Base-by-base conservation (phyloP, 495 filamentous ascomycete species). In the Podospora comata region DNA sequence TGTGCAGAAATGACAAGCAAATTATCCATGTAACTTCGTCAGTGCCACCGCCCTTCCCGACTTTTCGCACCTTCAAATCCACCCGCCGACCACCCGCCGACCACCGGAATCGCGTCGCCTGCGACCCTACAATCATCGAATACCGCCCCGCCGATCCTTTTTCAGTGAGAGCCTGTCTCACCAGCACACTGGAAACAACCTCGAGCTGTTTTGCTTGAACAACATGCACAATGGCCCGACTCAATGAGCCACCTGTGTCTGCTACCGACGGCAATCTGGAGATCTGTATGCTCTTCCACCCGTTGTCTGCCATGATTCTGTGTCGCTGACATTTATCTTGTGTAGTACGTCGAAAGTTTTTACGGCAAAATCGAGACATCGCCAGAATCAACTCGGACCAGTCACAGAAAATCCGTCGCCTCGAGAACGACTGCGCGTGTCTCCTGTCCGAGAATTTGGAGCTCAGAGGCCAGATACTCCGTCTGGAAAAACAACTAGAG, bases 331-430 rank as follows among this genome's bases (percentile, higher is more conserved):
- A 39, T 13, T 53, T 20, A 1, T 26, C 56, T 3, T 67, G 13
- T 60, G 28, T 69, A 96, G 93, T 97, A 53, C 94, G 92, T 75
- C 83, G 92, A 71, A 87, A 91, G 74, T 96, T 95, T 75, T 81
- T 97, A 60, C 87, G 94, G 55, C 95, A 99, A 76, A 99, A 99
- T 78, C 89, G 93, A 67, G 95, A 97, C 72, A 93, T 99, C 67
- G 93, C 93, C 66, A 85, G 90, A 74, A 87, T 88, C 69, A 98
- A 99, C 80, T 96, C 96, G 2, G 89, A 88, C 68, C 96, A 97
- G 78, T 94, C 92, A 19, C 83, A 94, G 44, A 91, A 92, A 68
- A 97, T 99, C 71, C 91, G 93, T 66, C 88, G 81, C 62, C 85
- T 98, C 53, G 93, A 98, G 76, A 88, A 88, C 65, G 94, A 99